These are phyloP conservation scores for Penicillium taxi DNA, from an alignment of 495 filamentous ascomycete genomes.

Conservation along the genomic window DNA sequence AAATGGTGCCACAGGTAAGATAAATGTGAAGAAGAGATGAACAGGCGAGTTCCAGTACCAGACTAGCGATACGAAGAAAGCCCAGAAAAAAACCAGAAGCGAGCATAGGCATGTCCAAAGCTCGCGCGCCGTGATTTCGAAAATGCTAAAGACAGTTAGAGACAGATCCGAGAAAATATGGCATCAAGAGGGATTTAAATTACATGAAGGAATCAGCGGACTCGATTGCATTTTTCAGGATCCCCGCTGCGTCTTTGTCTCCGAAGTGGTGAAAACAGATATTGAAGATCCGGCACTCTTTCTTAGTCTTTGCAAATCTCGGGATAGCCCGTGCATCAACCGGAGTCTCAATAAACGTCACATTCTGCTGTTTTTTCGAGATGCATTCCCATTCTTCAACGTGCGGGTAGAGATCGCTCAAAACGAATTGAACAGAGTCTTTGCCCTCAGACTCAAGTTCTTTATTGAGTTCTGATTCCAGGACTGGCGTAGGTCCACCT, in stretches of 20 bases:
- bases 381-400: slow-evolving; percentile 51
- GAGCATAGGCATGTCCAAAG: background rate
- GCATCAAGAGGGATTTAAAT: slow-evolving; percentile 3
- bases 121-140: slow-evolving; percentile 67
- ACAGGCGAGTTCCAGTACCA: too few species aligned
- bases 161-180: background rate
- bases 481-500: slow-evolving; percentile 58
- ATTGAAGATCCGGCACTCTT: slow-evolving; percentile 57
- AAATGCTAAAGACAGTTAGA: slow-evolving; percentile 41
- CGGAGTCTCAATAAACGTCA: slow-evolving; percentile 47
- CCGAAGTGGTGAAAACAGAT: slow-evolving; percentile 74
- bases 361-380: slow-evolving; percentile 37
- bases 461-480: slow-evolving; percentile 50
- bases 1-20: too few species aligned
- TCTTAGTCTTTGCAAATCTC: slow-evolving; percentile 10
- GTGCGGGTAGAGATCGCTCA: slow-evolving; percentile 65
- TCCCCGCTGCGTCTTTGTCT: slow-evolving; percentile 47
- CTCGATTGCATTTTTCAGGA: slow-evolving; percentile 54
- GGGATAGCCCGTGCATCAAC: slow-evolving; percentile 53
- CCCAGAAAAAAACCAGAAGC: background rate
- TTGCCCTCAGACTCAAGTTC: slow-evolving; percentile 21
- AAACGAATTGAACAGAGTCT: slow-evolving; percentile 49
- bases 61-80: too few species aligned
- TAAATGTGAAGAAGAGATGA: too few species aligned
- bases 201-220: slow-evolving; percentile 58